A percentile compares a stretch with the other conserved stretches of the same genome.
Evolutionary conservation across 2,329 filamentous ascomycete species (phyloP).

Genomic region (Fusarium sp.): DNA sequence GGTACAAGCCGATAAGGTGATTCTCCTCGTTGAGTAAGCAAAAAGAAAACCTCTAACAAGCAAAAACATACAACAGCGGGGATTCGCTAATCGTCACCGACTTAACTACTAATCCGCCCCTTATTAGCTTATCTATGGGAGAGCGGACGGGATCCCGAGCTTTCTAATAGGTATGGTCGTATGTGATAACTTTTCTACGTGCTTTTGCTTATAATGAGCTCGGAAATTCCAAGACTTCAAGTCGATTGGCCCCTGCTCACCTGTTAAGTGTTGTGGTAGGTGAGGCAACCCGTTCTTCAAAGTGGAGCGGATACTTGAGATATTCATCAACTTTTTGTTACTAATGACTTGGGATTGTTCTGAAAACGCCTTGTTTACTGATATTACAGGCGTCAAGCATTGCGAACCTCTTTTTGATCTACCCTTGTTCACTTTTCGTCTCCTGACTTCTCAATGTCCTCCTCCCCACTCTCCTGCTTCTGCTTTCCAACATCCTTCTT

Average conservation of each 20-base stretch:
- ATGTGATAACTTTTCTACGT: rapidly evolving
- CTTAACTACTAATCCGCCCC: background rate
- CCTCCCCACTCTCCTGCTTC: background rate
- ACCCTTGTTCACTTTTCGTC: background rate
- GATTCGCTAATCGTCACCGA: constrained; percentile 1
- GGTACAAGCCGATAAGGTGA: background rate
- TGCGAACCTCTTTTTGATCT: background rate
- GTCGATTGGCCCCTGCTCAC: background rate
- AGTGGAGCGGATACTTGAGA: background rate
- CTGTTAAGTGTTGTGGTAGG: background rate
- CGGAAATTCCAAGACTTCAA: background rate
- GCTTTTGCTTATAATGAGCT: background rate
- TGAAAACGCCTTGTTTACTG: background rate
- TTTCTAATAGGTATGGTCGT: background rate
- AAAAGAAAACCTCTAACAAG: background rate
- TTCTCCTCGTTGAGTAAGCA: background rate
- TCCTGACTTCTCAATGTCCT: background rate
- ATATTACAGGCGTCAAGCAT: background rate
- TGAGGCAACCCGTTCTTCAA: background rate
- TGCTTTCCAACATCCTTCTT: constrained; percentile 14
- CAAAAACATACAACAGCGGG: background rate
- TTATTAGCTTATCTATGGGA: constrained; percentile 1
- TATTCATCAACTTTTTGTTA: background rate
- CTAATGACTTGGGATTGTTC: background rate
- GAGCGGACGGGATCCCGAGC: background rate